Evolutionary conservation across 306 rosid genomes (phyloP).

Genomic region (Lathyrus oleraceus): DNA sequence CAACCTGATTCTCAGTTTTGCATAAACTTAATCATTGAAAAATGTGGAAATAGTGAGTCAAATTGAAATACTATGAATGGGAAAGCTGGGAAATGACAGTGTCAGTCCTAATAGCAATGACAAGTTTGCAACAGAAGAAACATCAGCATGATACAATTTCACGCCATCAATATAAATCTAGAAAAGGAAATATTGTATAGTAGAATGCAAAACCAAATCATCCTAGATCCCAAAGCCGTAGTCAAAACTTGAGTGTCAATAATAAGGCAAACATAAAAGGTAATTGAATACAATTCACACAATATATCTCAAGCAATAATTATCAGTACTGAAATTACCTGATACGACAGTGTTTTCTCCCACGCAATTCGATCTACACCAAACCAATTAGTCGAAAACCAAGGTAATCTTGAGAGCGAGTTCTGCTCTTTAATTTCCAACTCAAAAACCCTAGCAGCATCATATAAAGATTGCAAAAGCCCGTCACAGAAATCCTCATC

Average conservation of each 20-base stretch:
- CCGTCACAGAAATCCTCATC: conserved; percentile 64
- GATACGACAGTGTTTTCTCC: conserved; percentile 80
- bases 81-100: neutral
- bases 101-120: conserved; percentile 25
- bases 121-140: conserved; percentile 18
- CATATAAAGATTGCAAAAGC: conserved; percentile 82
- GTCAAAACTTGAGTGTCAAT: conserved; percentile 18
- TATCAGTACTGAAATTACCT: conserved; percentile 50
- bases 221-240: conserved; percentile 7
- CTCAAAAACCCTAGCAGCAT: conserved; percentile 89
- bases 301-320: conserved; percentile 6
- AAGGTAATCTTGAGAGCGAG: conserved; percentile 47
- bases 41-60: conserved; percentile 12
- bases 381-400: conserved; percentile 87
- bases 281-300: neutral
- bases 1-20: conserved; percentile 40
- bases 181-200: too few species aligned
- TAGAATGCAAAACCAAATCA: too few species aligned
- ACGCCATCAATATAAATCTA: neutral
- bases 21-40: conserved; percentile 14
- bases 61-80: conserved; percentile 8
- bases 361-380: conserved; percentile 84
- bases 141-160: conserved; percentile 25
- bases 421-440: conserved; percentile 75
- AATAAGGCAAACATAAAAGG: neutral